Evolutionary conservation across 441 rosid species (phyloP), one percentile per base, ranked within the genome.

Genomic region (Capsella rubella): DNA sequence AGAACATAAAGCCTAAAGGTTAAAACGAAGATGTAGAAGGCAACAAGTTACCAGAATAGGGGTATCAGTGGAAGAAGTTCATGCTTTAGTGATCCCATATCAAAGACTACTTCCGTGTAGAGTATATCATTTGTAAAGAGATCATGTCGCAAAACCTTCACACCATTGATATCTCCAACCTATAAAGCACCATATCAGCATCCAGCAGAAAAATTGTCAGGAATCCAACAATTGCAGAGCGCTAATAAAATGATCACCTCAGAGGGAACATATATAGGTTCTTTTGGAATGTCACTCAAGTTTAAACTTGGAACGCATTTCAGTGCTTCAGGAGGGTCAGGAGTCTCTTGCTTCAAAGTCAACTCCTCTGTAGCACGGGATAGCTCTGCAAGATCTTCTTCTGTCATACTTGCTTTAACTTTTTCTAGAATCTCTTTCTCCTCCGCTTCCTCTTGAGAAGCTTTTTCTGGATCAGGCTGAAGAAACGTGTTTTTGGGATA

Each of bases 41-140:
- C 64, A 75, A 58, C 53, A 69, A 47, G 83, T 84, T 71, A 94
- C 99, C 99, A 94, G 86, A 94, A 94, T 73, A 92, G 91, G 34
- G 97, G 99, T 57, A 94, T 76, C 37, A 89, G 79, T 55, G 89
- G 93, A 79, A 94, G 90, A 83, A 90, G 93, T 77, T 90, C 97
- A 79, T 81, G 91, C 72, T 87, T 90, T 75, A 91, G 73, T 8
- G 89, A 77, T 69, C 92, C 84, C 90, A 91, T 86, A 79, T 91
- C 81, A 67, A 94, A 92, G 79, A 89, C 95, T 71, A 87, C 88
- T 87, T 94, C 97, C 35, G 89, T 64, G 76, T 91, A 94, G 64
- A 91, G 88, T 72, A 94, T 93, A 79, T 94, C 96, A 79, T 94
- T 94, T 39, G 98, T 91, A 75, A 90, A 94, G 62, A 94, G 93